A percentile compares a stretch with the other conserved stretches of the same genome.
These are phyloP conservation scores for Arabidopsis thaliana DNA, from an alignment of 345 rosid genomes.

Conservation along the genomic window DNA sequence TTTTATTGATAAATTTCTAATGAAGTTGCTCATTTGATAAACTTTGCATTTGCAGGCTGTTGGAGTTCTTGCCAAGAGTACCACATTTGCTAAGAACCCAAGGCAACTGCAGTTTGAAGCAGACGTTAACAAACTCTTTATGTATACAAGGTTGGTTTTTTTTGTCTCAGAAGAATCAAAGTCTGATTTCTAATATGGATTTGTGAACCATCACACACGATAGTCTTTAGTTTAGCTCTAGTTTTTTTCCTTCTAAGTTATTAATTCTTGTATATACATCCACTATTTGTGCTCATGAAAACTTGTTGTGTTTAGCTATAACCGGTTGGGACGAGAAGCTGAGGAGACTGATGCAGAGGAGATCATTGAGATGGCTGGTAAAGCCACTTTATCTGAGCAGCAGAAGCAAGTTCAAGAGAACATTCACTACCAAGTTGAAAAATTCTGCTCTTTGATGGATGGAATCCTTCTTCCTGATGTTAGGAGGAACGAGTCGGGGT, in stretches of 20 bases:
- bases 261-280: background rate
- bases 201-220: background rate
- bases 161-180: background rate
- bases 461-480: slow-evolving; percentile 63
- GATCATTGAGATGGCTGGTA: slow-evolving; percentile 81
- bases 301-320: slow-evolving; percentile 58
- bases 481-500: slow-evolving; percentile 35
- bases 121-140: slow-evolving; percentile 78
- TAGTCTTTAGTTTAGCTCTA: slow-evolving; percentile 11
- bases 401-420: slow-evolving; percentile 87
- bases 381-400: slow-evolving; percentile 74
- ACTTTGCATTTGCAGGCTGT: slow-evolving; percentile 57
- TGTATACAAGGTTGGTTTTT: slow-evolving; percentile 72
- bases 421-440: slow-evolving; percentile 66
- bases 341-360: slow-evolving; percentile 83
- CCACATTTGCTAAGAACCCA: slow-evolving; percentile 74
- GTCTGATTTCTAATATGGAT: background rate
- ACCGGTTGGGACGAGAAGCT: slow-evolving; percentile 76
- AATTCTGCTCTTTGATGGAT: slow-evolving; percentile 71
- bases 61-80: slow-evolving; percentile 70
- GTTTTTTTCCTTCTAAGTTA: background rate
- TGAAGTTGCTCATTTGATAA: slow-evolving; percentile 7
- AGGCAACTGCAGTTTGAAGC: slow-evolving; percentile 86
- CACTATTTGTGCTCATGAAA: slow-evolving; percentile 8
- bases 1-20: background rate